Base-by-base conservation (phyloP, 2,329 filamentous ascomycete genomes). In the Colletotrichum cereale region DNA sequence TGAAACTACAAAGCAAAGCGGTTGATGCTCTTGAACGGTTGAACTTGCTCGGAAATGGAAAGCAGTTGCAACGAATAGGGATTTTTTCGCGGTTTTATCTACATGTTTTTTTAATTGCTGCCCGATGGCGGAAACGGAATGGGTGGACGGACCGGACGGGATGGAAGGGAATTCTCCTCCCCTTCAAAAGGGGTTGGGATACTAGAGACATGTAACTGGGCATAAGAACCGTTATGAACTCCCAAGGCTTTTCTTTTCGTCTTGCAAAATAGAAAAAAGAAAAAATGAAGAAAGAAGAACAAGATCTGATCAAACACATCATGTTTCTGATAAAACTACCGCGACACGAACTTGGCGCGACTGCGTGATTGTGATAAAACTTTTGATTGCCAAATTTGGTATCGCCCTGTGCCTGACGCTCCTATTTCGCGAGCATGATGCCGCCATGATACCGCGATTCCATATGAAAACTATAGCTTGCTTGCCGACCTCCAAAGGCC, bases 341-440 rank as follows among this genome's bases (percentile, higher is more conserved):
- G 11, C 12, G 40, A 24, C 7, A 40, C n/a, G 31, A 21, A 18
- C 12, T 52, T 21, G 24, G 11, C 12, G 21, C 16, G 21, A 26
- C 31, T n/a, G 34, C 8, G 10, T 60, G 5, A 18, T 66, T 47
- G 29, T 61, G 7, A 47, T 58, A 42, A 42, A 64, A 57, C 57
- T 67, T 71, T 71, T 71, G 36, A 58, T 67, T 71, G 64, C 57
- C 57, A 62, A 71, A 67, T 67, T 67, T 67, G 64, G 68, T 71
- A 71, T 71, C 64, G 67, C 50, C 56, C 68, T 8, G 21, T 71
- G 65, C 64, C 68, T 31, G 16, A 62, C 64, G 58, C 68, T 71
- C 67, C 64, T 21, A 47, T 62, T 57, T 36, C 64, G 64, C 56
- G 42, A 62, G 36, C 50, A 44, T 61, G 47, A 48, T 40, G 29